A percentile compares a stretch with the other conserved stretches of the same genome.
These are phyloP conservation scores for Paramecium octaurelia DNA, from an alignment of 73 alveolate species.

Conservation along the genomic window DNA sequence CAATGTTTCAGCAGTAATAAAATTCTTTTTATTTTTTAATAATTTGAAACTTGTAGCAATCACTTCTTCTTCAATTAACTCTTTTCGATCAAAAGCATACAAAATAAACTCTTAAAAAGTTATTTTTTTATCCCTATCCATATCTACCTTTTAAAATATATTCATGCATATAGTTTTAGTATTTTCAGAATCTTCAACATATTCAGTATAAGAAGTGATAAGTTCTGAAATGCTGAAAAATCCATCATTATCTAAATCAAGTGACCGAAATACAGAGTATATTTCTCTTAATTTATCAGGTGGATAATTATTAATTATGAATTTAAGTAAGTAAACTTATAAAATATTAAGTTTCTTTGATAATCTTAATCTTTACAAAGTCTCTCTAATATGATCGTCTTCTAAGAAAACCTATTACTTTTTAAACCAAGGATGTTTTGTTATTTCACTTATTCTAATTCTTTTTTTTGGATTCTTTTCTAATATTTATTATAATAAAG, in stretches of 20 bases:
- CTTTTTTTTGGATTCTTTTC: neutral
- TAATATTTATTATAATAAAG: neutral
- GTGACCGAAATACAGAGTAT: neutral
- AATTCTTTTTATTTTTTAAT: neutral
- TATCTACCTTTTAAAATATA: neutral
- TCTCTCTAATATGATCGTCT: neutral
- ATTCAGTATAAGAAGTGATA: neutral
- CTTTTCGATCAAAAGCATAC: neutral
- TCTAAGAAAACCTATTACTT: neutral
- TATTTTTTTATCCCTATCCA: neutral
- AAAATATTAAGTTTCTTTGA: neutral
- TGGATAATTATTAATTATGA: neutral
- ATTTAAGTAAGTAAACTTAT: neutral
- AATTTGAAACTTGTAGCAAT: neutral
- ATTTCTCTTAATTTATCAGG: conserved; percentile 14
- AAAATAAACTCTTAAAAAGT: neutral
- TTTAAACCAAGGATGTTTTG: neutral
- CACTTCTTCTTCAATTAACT: neutral
- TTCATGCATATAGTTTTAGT: neutral
- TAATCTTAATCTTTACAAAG: neutral
- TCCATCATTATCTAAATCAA: conserved; percentile 13
- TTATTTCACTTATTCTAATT: neutral
- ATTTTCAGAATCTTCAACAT: neutral
- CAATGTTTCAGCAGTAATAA: neutral
- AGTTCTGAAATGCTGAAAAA: neutral